Evolutionary conservation across 306 rosid species (phyloP), one percentile per base, ranked within the genome.

Genomic region (Lagenaria siceraria): DNA sequence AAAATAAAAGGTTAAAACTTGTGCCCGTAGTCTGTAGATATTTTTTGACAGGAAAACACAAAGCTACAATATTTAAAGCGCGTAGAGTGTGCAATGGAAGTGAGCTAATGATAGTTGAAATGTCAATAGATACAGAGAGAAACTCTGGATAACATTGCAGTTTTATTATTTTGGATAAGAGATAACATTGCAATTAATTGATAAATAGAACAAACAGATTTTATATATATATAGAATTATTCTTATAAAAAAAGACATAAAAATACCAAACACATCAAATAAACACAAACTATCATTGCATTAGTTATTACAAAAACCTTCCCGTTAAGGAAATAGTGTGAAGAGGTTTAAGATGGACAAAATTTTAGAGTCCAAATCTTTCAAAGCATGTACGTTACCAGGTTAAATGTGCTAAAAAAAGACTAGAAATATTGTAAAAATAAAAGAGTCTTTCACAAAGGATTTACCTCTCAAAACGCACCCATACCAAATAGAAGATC

Each of bases 401-500:
- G 48, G 9, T 35, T 33, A 63, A 17, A 35, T 9, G 15, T 38
- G 73, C 73, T 10, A 2, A 66, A 38, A n/a, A 38, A 11, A 13
- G n/a, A 22, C 5, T 64, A 22, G 6, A 63, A 71, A 22, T 68
- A 24, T 5, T 22, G n/a, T 43, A 21, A 13, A 25, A n/a, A 9
- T 49, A 29, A 17, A 15, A 8, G n/a, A 25, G 15, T 48, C 27
- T 8, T 43, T 43, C 22, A 24, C 55, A 29, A 27, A 8, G 60
- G 49, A 61, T 69, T 65, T 87, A 95, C 97, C 99, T 90, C 99
- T 86, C 82, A 95, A 88, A 78, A 95, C 97, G 73, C 99, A 95
- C 1, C 97, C 97, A 73, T 95, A 95, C 99, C 99, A 95, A 78
- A 95, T 86, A 74, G 99, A 95, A 9, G 99, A 90, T 53, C 85